These are phyloP conservation scores for Chlamydomonas asymmetrica DNA, from an alignment of 139 green algal genomes.

Conservation along the genomic window DNA sequence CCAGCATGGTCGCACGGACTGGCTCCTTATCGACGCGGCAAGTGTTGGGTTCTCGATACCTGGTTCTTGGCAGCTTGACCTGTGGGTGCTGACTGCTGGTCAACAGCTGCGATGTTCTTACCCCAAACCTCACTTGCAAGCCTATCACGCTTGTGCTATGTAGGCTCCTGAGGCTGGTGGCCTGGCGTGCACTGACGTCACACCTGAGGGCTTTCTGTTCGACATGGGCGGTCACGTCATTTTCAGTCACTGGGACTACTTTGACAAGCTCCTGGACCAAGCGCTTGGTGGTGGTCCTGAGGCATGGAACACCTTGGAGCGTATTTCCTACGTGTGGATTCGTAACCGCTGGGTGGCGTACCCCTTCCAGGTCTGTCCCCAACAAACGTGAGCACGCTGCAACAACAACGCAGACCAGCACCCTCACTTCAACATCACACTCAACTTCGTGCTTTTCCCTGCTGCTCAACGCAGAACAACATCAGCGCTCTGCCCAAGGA, in stretches of 20 bases:
- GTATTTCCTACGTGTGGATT: conserved; percentile 89
- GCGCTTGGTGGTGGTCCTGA: conserved; percentile 57
- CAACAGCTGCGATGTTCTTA: too few relatives aligned
- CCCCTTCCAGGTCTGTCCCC: too few relatives aligned
- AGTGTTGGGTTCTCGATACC: too few relatives aligned
- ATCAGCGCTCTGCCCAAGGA: conserved; percentile 81
- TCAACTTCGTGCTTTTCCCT: too few relatives aligned
- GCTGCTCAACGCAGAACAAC: too few relatives aligned
- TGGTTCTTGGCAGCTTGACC: neutral
- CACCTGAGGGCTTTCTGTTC: conserved; percentile 88
- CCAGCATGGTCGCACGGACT: conserved; percentile 79
- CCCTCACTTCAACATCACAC: too few relatives aligned
- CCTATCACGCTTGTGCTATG: conserved; percentile 15
- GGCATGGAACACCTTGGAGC: conserved; percentile 84
- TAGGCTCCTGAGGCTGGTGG: conserved; percentile 71
- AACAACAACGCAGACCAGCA: too few relatives aligned
- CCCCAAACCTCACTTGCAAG: too few relatives aligned
- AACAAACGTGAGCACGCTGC: too few relatives aligned
- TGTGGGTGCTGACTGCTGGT: neutral
- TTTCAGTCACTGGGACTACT: conserved; percentile 93
- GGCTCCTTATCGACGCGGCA: conserved; percentile 83
- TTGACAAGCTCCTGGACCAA: conserved; percentile 72
- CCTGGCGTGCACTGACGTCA: conserved; percentile 88
- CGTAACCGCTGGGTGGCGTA: conserved; percentile 83
- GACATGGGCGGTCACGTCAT: conserved; percentile 96